Conservation (phyloP, 164 flowering plant genomes). For the Sextonia rubra region DNA sequence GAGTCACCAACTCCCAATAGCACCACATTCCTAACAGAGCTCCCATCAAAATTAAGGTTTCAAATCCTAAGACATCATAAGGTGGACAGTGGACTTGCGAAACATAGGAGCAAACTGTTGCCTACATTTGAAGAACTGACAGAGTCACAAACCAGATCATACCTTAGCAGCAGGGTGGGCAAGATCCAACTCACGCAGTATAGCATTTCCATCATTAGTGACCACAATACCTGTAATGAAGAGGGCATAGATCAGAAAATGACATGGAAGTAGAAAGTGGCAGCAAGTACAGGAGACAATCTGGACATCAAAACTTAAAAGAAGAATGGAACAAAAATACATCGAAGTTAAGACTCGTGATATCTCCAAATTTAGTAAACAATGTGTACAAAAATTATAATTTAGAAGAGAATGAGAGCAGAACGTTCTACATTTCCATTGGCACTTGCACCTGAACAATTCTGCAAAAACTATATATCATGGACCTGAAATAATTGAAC, state of each 20-base stretch:
- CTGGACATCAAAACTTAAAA: neutral
- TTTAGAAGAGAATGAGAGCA: too few relatives aligned
- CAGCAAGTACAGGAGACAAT: neutral
- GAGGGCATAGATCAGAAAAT: neutral
- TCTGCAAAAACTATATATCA: too few relatives aligned
- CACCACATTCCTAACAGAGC: neutral
- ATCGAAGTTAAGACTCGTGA: neutral
- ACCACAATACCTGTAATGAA: slow-evolving; percentile 76
- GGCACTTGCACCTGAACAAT: too few relatives aligned
- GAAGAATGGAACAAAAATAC: neutral
- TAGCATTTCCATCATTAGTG: slow-evolving; percentile 97
- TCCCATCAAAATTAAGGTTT: neutral
- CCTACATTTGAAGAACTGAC: neutral
- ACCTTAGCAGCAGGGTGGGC: slow-evolving; percentile 99
- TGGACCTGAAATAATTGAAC: too few relatives aligned
- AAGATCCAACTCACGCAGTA: slow-evolving; percentile 83
- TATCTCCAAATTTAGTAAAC: neutral
- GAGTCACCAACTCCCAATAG: neutral
- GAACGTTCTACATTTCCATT: too few relatives aligned
- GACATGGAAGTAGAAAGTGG: neutral
- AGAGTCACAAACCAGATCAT: slow-evolving; percentile 1
- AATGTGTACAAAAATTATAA: too few relatives aligned
- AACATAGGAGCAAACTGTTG: too few relatives aligned
- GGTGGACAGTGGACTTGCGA: neutral
- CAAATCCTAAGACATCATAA: neutral